These are phyloP conservation scores for Ceratobasidium sp. DNA, from an alignment of 1,284 basidiomycete species.

Conservation along the genomic window DNA sequence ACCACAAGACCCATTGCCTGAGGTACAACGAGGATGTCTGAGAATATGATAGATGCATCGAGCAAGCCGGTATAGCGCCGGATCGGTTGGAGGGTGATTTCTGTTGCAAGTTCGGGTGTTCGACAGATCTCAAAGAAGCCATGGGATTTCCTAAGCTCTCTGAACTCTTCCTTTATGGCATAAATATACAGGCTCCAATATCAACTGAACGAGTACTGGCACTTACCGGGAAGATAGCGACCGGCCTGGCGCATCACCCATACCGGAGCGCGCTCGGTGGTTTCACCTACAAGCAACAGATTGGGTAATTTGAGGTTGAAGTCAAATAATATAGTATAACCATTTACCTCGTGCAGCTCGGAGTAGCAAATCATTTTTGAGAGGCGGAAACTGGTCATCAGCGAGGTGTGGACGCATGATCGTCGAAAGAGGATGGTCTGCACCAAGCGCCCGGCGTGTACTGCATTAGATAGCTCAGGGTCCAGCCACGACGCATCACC, in stretches of 20 bases:
- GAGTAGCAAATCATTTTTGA: constrained; percentile 91
- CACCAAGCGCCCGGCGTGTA: constrained; percentile 13
- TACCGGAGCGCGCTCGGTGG: constrained; percentile 91
- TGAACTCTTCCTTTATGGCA: constrained; percentile 72
- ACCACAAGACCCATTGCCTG: constrained; percentile 96
- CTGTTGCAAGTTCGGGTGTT: constrained; percentile 83
- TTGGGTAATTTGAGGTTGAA: neutral
- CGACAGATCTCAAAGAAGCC: constrained; percentile 95
- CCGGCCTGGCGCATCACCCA: constrained; percentile 99
- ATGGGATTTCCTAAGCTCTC: constrained; percentile 81
- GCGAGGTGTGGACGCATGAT: constrained; percentile 36
- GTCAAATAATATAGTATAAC: constrained; percentile 46
- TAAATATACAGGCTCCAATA: constrained; percentile 43
- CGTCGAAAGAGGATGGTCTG: neutral
- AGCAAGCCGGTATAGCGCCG: constrained; percentile 83
- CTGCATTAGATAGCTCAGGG: neutral
- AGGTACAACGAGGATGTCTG: constrained; percentile 94
- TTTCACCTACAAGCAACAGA: constrained; percentile 66
- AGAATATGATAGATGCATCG: constrained; percentile 96
- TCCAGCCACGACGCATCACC: constrained; percentile 18
- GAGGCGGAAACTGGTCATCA: constrained; percentile 66
- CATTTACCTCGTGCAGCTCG: constrained; percentile 81
- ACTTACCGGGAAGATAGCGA: constrained; percentile 89
- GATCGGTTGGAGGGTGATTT: constrained; percentile 92
- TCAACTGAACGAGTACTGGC: neutral